Conservation (phyloP, 441 rosid species). For the Erodium trifolium region DNA sequence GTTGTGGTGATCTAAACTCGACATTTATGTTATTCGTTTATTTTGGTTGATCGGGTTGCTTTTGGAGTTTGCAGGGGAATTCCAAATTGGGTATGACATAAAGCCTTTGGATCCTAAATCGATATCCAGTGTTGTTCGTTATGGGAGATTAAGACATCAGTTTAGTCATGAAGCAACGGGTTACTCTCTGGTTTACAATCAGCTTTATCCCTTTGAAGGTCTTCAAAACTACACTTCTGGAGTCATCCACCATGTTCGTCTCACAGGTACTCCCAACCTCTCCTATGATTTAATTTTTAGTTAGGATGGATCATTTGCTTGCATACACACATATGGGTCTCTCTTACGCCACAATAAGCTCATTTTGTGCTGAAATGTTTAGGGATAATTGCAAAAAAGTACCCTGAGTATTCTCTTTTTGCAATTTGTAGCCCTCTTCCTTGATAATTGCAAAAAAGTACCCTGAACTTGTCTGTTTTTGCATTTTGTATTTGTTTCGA, state of each 20-base stretch:
- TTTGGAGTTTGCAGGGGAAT: constrained; percentile 42
- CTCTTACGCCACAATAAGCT: no score
- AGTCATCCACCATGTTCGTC: constrained; percentile 70
- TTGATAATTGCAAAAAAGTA: no score
- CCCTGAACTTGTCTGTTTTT: no score
- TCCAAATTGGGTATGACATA: constrained; percentile 49
- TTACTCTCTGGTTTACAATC: constrained; percentile 59
- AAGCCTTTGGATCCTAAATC: constrained; percentile 52
- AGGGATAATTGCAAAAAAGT: no score
- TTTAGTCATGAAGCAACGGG: constrained; percentile 47
- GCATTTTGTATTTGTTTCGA: no score
- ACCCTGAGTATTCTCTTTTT: no score
- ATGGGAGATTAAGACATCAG: constrained; percentile 37
- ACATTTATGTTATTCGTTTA: not conserved
- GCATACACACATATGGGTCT: no score
- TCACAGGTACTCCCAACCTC: constrained; percentile 35
- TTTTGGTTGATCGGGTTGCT: not conserved
- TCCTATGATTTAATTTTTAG: not conserved
- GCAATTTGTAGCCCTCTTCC: no score
- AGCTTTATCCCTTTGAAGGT: constrained; percentile 78
- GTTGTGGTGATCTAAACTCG: not conserved
- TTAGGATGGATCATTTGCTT: no score
- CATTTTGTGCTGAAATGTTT: no score
- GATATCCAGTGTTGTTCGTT: constrained; percentile 50
- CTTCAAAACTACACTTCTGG: constrained; percentile 81